Evolutionary conservation across 2,329 filamentous ascomycete species (phyloP), one percentile per base, ranked within the genome.

Genomic region (Aspergillus thermomutatus): DNA sequence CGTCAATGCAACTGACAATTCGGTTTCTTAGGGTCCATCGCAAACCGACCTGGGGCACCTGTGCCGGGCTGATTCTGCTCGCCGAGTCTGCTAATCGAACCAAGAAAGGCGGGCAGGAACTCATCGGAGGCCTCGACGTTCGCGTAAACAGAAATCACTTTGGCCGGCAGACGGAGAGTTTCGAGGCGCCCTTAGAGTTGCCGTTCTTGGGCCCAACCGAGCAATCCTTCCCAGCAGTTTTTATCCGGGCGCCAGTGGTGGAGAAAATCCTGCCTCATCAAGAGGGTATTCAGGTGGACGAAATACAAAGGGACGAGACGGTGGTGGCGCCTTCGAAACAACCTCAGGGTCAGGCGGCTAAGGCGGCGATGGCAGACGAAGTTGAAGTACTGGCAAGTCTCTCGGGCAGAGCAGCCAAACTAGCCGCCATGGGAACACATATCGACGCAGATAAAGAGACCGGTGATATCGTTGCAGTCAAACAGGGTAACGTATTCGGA

Each of bases 91-190:
- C 92, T 50, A 96, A 93, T 72, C 85, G 88, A 60, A 92, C 90
- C 40, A 97, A 97, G 72, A 87, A 89, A 67, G 92, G 91, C 46
- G 93, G 93, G 0, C 94, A 97, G 74, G 91, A 96, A 58, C 82
- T 97, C 53, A 91, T 99, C 60, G 94, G 94, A 14, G 94, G 94
- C 2, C 82, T 99, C 40, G 88, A 92, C 68, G 92, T 99, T 37
- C 83, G 91, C 48, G 92, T 97, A 31, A 92, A 95, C 69, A 84
- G 94, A 49, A 99, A 97, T 70, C 91, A 97, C 73, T 99, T 97
- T 69, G 94, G 94, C 3, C 85, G 93, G 54, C 94, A 99, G 75
- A 88, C 89, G 14, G 91, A 97, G 75, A 95, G 90, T 70, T 97
- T 97, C 73, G 86, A 94, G 67, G 86, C 88, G 0, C 82, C 86